Evolutionary conservation across 1,284 basidiomycete genomes (phyloP).

Genomic region (Austroboletus novae-zelandiae): DNA sequence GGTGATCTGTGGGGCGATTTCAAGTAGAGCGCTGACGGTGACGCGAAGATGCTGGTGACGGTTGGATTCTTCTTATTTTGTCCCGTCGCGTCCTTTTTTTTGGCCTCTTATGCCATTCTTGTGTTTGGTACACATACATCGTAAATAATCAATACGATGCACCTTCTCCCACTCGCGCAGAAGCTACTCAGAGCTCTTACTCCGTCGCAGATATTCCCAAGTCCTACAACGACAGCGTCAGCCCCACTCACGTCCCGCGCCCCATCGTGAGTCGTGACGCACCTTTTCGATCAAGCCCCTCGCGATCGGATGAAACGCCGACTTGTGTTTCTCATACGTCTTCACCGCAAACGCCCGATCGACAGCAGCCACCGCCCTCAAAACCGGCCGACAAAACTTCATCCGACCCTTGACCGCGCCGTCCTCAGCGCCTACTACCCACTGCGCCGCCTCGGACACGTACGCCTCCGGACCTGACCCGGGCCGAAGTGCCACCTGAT

Average conservation of each 20-base stretch:
- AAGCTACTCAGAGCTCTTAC: background rate
- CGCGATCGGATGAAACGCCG: slow-evolving; percentile 76
- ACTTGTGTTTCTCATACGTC: slow-evolving; percentile 51
- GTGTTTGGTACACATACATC: background rate
- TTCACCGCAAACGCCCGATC: slow-evolving; percentile 62
- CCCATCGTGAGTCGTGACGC: slow-evolving; percentile 4
- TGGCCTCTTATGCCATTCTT: no score
- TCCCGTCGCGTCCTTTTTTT: background rate
- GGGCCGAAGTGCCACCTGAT: slow-evolving; percentile 56
- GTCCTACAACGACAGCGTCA: background rate
- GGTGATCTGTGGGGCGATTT: slow-evolving; percentile 80
- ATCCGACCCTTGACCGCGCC: slow-evolving; percentile 68
- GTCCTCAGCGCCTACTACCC: slow-evolving; percentile 64
- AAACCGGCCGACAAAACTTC: slow-evolving; percentile 79
- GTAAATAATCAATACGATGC: background rate
- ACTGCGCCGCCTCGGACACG: slow-evolving; percentile 49
- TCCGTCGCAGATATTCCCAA: background rate
- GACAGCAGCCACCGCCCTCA: slow-evolving; percentile 54
- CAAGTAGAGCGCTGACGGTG: slow-evolving; percentile 44
- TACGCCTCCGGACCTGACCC: slow-evolving; percentile 45
- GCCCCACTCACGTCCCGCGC: background rate
- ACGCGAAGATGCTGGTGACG: background rate
- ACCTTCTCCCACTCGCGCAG: no score
- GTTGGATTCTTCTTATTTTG: no score
- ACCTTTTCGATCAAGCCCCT: slow-evolving; percentile 73